Evolutionary conservation across 495 filamentous ascomycete genomes (phyloP), one percentile per base, ranked within the genome.

Genomic region (Lasiosphaeriaceae sp.): DNA sequence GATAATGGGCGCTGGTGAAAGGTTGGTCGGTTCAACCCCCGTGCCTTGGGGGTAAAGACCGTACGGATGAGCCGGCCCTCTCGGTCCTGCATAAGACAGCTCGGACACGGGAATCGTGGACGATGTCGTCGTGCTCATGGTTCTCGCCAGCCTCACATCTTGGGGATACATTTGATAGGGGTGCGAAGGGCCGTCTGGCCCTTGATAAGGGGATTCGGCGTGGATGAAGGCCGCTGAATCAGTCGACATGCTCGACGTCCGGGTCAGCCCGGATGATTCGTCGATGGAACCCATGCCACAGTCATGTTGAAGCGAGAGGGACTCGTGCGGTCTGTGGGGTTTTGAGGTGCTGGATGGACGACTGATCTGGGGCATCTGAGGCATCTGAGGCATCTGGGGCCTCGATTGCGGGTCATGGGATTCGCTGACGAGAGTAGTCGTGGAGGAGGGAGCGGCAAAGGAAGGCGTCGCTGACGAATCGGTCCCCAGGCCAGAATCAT

Each of bases 121-220:
- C 5, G 78, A 81, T 24, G 85, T 92, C 37, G 80, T 78, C 29
- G 82, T 70, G 67, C 88, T 90, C 3, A 85, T 71, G 7, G 85
- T 83, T 44, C 87, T 82, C 54, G 85, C 81, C 4, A 76, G 31
- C 45, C 83, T 77, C 19, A 86, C 87, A 63, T 86, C 87, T 56
- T 95, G 92, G 2, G 86, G 74, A 64, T 95, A 96, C 84, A 94
- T 86, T 39, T 82, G 83, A 68, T 96, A 96, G 0, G 92, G 90
- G 62, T 94, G 90, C 43, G 88, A 87, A n/a, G 90, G 90, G n/a
- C 85, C 85, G 34, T 72, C 77, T 2, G 84, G 77, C 12, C 85
- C 85, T 20, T 74, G 76, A 47, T 87, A 83, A 5, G 85, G 81
- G 46, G 78, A 79, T 31, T 90, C 86, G 2, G 75, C 65, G 24